Base-by-base conservation (phyloP, 2,329 filamentous ascomycete species). In the Didymellaceae sp. region DNA sequence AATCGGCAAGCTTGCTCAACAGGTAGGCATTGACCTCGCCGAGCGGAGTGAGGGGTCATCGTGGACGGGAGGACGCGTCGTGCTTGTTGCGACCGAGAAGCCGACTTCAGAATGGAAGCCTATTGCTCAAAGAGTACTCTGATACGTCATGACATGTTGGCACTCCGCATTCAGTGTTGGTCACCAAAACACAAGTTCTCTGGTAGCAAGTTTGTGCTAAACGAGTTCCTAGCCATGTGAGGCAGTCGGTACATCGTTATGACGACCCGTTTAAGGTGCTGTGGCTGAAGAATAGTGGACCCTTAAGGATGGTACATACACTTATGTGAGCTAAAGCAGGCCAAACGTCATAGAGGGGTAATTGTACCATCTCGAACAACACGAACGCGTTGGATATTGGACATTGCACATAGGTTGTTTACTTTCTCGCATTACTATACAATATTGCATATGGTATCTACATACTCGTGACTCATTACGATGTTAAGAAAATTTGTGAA, bases 11-110 rank as follows among this genome's bases (percentile, higher is more conserved):
- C 40, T 67, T 20, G 56, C 64, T 10, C 38, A 53, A 22, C 59
- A 63, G 13, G 51, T 62, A 34, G 67, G 66, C 5, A 49, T 72
- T 24, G 55, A 40, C 18, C 28, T 72, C 14, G 46, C 26, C 35
- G 16, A 24, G 22, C 25, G 20, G 33, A 41, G 32, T 63, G 8
- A 40, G 69, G 38, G 59, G 57, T 13, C 61, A 64, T 6, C 26
- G 14, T 75, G 72, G 72, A 41, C 31, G 11, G 74, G 74, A 3
- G 75, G 73, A 2, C 56, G 52, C 38, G 61, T 77, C 13, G 74
- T 75, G 44, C 64, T 77, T 5, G 74, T 77, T 7, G 66, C 67
- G 1, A 77, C 75, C 0, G 65, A 71, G 45, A 64, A 62, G 34
- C 55, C 66, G 7, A 74, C 76, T 45, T 48, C 61, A 16, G 58